These are phyloP conservation scores for Phaeosphaeriaceae sp. DNA, from an alignment of 2,329 filamentous ascomycete genomes.

Conservation along the genomic window DNA sequence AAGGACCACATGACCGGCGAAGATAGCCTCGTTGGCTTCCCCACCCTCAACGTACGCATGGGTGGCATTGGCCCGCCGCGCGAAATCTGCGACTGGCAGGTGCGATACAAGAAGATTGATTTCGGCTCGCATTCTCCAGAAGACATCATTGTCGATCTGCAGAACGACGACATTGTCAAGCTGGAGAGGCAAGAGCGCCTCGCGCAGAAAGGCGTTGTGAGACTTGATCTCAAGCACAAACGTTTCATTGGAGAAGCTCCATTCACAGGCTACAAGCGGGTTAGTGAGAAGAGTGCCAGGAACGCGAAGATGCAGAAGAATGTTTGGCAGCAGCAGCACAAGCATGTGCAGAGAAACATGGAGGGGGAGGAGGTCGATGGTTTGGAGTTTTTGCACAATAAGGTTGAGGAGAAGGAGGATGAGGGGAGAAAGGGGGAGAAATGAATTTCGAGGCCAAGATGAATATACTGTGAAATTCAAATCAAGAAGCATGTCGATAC, in stretches of 20 bases:
- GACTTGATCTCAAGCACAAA: background rate
- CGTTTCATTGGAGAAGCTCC: background rate
- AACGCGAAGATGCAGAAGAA: background rate
- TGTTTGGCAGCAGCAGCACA: background rate
- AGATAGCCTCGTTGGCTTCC: conserved; percentile 30
- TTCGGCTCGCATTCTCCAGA: conserved; percentile 6
- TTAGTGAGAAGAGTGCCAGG: background rate
- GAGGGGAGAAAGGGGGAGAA: background rate
- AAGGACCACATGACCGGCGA: conserved; percentile 10
- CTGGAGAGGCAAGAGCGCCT: conserved; percentile 6
- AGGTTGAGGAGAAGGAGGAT: background rate
- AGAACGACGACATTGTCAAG: conserved; percentile 8
- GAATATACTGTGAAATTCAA: no score
- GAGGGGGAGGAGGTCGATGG: conserved; percentile 3
- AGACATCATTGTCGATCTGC: conserved; percentile 14
- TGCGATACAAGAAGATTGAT: conserved; percentile 37
- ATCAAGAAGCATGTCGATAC: no score
- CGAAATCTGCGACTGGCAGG: conserved; percentile 21
- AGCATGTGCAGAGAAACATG: conserved; percentile 2
- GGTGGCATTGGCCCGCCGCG: conserved; percentile 13
- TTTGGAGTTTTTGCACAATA: background rate
- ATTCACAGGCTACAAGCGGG: conserved; percentile 4
- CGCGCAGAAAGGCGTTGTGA: background rate
- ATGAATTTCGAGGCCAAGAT: background rate
- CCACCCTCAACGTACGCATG: conserved; percentile 28